These are phyloP conservation scores for Phytophthora litchii DNA, from an alignment of 352 stramenopile species.

Conservation along the genomic window DNA sequence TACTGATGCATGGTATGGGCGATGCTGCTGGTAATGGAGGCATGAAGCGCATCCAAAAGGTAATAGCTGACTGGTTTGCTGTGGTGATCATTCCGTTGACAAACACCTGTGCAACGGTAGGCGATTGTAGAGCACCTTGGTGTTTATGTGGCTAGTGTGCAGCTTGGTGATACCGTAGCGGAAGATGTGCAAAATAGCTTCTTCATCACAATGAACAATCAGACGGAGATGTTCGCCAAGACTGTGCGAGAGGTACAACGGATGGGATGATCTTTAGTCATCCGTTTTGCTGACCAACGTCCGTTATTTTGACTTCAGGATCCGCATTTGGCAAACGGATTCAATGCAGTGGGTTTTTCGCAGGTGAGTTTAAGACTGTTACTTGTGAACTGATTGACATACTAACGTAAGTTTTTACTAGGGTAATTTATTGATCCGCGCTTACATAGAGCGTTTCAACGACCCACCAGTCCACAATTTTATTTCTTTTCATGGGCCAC, in stretches of 20 bases:
- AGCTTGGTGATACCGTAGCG: conserved; percentile 80
- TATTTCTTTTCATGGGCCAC: conserved; percentile 91
- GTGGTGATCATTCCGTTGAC: neutral
- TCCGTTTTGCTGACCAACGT: too few species aligned
- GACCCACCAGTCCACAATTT: conserved; percentile 91
- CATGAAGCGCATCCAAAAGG: conserved; percentile 86
- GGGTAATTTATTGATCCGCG: conserved; percentile 94
- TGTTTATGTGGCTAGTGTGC: conserved; percentile 88
- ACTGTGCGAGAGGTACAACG: conserved; percentile 64
- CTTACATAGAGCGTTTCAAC: conserved; percentile 95
- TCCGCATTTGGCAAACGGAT: conserved; percentile 82
- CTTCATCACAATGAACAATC: conserved; percentile 92
- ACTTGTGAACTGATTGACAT: neutral
- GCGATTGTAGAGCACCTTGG: conserved; percentile 73
- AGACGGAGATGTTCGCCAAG: conserved; percentile 91
- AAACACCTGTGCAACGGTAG: conserved; percentile 31
- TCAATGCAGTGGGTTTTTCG: conserved; percentile 94
- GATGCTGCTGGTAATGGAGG: conserved; percentile 91
- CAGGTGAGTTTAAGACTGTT: conserved; percentile 57
- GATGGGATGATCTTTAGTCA: neutral
- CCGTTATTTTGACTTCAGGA: conserved; percentile 53
- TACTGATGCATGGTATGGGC: conserved; percentile 95
- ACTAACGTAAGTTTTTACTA: conserved; percentile 7
- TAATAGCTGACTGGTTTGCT: conserved; percentile 23
- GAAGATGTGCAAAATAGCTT: conserved; percentile 95